Conservation (phyloP, 1,139 yeast genomes). For the Kodamaea plutei region DNA sequence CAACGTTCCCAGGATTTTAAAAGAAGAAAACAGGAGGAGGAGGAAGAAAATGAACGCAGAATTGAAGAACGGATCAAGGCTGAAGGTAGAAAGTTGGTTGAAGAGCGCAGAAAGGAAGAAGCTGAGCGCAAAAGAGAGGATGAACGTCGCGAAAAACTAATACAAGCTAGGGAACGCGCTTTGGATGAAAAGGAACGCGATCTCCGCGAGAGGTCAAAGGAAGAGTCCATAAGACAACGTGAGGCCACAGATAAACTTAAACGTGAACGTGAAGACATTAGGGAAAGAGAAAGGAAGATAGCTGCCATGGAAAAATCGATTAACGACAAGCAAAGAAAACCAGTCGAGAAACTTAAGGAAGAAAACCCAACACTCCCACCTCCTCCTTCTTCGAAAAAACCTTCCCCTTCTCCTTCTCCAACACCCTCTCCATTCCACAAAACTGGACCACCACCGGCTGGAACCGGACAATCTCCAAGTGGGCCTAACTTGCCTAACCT, state of each 20-base stretch:
- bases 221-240: constrained; percentile 24
- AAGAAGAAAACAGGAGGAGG: constrained; percentile 4
- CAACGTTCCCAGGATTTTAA: constrained; percentile 1
- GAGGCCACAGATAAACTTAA: constrained; percentile 7
- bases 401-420: constrained; percentile 7
- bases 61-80: background rate
- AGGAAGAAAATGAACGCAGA: constrained; percentile 1
- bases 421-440: constrained; percentile 5
- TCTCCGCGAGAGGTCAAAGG: constrained; percentile 27
- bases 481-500: constrained; percentile 3
- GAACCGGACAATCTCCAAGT: constrained; percentile 1
- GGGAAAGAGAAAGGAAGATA: constrained; percentile 24
- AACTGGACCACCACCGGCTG: constrained; percentile 2
- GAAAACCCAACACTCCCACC: constrained; percentile 4
- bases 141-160: constrained; percentile 6
- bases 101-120: constrained; percentile 1
- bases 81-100: too few species aligned
- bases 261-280: constrained; percentile 25
- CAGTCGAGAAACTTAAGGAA: constrained; percentile 20
- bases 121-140: constrained; percentile 4
- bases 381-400: constrained; percentile 8
- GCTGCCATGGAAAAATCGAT: constrained; percentile 8
- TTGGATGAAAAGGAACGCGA: constrained; percentile 11
- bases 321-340: constrained; percentile 8
- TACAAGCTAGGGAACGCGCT: constrained; percentile 11